Percentiles rank a stretch among this genome's conserved stretches.
Evolutionary conservation across 768 basidiomycete species (phyloP).

Genomic region (Tubosaeta sp.): DNA sequence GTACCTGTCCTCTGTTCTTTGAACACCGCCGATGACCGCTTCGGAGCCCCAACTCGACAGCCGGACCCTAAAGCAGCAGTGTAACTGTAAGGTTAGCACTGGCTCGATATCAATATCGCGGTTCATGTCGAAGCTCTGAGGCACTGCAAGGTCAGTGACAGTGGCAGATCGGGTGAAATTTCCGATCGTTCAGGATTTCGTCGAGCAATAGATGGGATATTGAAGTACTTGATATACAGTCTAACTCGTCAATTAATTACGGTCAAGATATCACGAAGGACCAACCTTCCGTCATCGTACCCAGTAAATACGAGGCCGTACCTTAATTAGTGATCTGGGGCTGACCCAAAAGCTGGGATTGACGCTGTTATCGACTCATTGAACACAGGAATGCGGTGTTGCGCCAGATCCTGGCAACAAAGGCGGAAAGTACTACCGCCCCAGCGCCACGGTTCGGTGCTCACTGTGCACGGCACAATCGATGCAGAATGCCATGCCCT

Average conservation of each 20-base stretch:
- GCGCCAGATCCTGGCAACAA: no score
- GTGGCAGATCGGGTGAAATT: no score
- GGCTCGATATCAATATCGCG: neutral
- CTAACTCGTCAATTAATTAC: neutral
- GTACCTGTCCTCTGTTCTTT: no score
- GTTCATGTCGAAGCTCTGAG: neutral
- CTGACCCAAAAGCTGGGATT: no score
- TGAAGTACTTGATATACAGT: neutral
- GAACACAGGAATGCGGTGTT: neutral
- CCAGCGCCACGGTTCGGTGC: no score
- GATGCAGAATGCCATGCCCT: no score
- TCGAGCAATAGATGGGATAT: neutral
- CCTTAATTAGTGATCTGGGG: no score
- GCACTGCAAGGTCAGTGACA: neutral
- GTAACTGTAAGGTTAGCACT: neutral
- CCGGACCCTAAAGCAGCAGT: neutral
- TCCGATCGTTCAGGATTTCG: neutral
- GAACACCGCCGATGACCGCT: neutral
- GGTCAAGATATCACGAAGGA: neutral
- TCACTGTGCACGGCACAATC: no score
- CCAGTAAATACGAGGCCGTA: no score
- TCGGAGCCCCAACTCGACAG: neutral
- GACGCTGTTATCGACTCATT: no score
- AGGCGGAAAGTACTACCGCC: no score
- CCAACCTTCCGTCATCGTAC: neutral